Conservation (phyloP, 2,329 filamentous ascomycete species). For the Diplocarpon rosae region DNA sequence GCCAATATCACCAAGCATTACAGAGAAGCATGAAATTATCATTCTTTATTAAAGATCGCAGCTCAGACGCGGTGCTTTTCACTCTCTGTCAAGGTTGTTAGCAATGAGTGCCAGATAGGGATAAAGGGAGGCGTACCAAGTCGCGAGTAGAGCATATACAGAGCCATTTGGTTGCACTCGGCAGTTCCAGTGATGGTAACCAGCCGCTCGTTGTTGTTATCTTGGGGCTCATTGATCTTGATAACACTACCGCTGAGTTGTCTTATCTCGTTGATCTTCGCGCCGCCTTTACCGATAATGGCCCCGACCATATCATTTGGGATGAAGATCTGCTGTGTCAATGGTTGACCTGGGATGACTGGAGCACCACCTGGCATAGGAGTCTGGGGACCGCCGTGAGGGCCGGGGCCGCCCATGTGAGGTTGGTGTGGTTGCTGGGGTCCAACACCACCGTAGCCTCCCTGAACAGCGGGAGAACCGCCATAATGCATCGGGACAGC, state of each 20-base stretch:
- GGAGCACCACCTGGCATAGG: conserved; percentile 49
- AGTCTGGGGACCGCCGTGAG: conserved; percentile 59
- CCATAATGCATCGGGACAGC: conserved; percentile 71
- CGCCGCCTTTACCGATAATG: conserved; percentile 96
- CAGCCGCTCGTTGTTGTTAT: conserved; percentile 95
- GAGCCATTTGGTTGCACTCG: conserved; percentile 98
- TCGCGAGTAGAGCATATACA: conserved; percentile 98
- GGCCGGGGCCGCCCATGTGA: conserved; percentile 49
- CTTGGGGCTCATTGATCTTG: conserved; percentile 98
- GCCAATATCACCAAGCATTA: conserved; percentile 1
- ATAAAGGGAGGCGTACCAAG: conserved; percentile 52
- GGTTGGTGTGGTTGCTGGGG: conserved; percentile 66
- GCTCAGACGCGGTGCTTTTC: conserved; percentile 61
- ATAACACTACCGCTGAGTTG: conserved; percentile 96
- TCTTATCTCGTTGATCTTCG: conserved; percentile 98
- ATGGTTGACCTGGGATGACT: conserved; percentile 66
- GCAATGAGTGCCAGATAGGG: not conserved
- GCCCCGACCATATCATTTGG: conserved; percentile 99
- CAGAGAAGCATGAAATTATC: conserved; percentile 4
- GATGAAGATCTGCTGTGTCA: conserved; percentile 98
- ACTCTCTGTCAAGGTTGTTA: conserved; percentile 43
- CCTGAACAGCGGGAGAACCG: conserved; percentile 39
- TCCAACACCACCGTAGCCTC: conserved; percentile 66
- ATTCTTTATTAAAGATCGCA: conserved; percentile 2
- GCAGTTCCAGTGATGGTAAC: conserved; percentile 97